Base-by-base conservation (phyloP, 192 early-diverging fungal species). In the Lunasporangiospora selenospora region DNA sequence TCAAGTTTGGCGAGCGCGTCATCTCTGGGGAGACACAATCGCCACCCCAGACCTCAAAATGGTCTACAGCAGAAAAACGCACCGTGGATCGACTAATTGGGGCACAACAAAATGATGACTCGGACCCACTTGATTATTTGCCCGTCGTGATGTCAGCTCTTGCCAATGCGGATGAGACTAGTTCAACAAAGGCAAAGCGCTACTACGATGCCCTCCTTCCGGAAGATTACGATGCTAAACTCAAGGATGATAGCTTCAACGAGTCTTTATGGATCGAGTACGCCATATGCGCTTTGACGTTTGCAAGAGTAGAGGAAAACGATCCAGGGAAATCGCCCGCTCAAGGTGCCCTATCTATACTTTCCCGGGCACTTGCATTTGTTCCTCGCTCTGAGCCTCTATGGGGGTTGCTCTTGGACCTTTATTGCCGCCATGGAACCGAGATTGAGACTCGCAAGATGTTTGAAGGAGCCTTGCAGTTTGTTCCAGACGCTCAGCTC, bases 1-100 rank as follows among this genome's bases (percentile, higher is more conserved):
- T 73, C 31, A 73, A 73, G 36, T 73, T 62, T 58, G 61, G 54
- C 6, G 53, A 55, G 3, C 69, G 69, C 47, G 24, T 73, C 30
- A 26, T 26, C 5, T 30, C 44, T 3, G n/a, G n/a, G n/a, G n/a
- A n/a, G n/a, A n/a, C n/a, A n/a, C n/a, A n/a, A n/a, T n/a, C n/a
- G n/a, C n/a, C n/a, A n/a, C n/a, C n/a, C n/a, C n/a, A n/a, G n/a
- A n/a, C n/a, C n/a, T n/a, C n/a, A n/a, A n/a, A n/a, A n/a, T n/a
- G n/a, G n/a, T n/a, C n/a, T n/a, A n/a, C n/a, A n/a, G n/a, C n/a
- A n/a, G n/a, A n/a, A n/a, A n/a, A n/a, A n/a, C n/a, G n/a, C n/a
- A n/a, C n/a, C n/a, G n/a, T n/a, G n/a, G n/a, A n/a, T n/a, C n/a
- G n/a, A n/a, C n/a, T n/a, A n/a, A n/a, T n/a, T n/a, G n/a, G n/a